A percentile compares a stretch with the other conserved stretches of the same genome.
Conservation (phyloP, 768 basidiomycete species). For the Cystobasidiopsis lactophilus region DNA sequence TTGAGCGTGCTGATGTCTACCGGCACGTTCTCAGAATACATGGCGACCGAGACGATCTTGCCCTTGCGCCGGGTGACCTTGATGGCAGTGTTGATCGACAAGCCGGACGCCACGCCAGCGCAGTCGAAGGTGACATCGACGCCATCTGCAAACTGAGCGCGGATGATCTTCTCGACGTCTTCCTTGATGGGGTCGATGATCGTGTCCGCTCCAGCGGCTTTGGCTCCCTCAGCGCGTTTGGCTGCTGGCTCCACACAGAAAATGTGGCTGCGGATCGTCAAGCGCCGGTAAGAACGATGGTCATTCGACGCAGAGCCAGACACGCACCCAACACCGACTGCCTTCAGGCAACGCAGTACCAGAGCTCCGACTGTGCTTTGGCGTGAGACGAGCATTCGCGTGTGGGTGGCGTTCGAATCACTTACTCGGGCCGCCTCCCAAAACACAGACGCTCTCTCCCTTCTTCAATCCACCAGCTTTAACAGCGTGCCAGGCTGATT, state of each 20-base stretch:
- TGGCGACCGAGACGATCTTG: slow-evolving; percentile 28
- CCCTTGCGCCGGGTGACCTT: slow-evolving; percentile 24
- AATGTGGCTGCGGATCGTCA: background rate
- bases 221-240: slow-evolving; percentile 26
- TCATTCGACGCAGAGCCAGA: too few relatives aligned
- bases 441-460: too few relatives aligned
- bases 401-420: too few relatives aligned
- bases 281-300: too few relatives aligned
- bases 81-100: slow-evolving; percentile 27
- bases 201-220: slow-evolving; percentile 27
- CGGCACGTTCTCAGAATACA: slow-evolving; percentile 26
- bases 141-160: slow-evolving; percentile 21
- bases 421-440: too few relatives aligned
- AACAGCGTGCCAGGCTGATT: slow-evolving; percentile 31
- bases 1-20: slow-evolving; percentile 27
- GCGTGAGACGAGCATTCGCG: too few relatives aligned
- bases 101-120: slow-evolving; percentile 27
- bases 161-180: slow-evolving; percentile 21
- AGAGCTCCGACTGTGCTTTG: too few relatives aligned
- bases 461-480: slow-evolving; percentile 22
- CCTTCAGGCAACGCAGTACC: too few relatives aligned
- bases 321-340: too few relatives aligned
- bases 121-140: slow-evolving; percentile 33
- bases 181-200: slow-evolving; percentile 25
- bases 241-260: slow-evolving; percentile 25